Percentiles rank a stretch among this genome's conserved stretches.
These are phyloP conservation scores for Madurella mycetomatis DNA, from an alignment of 2,329 filamentous ascomycete genomes.

Conservation along the genomic window DNA sequence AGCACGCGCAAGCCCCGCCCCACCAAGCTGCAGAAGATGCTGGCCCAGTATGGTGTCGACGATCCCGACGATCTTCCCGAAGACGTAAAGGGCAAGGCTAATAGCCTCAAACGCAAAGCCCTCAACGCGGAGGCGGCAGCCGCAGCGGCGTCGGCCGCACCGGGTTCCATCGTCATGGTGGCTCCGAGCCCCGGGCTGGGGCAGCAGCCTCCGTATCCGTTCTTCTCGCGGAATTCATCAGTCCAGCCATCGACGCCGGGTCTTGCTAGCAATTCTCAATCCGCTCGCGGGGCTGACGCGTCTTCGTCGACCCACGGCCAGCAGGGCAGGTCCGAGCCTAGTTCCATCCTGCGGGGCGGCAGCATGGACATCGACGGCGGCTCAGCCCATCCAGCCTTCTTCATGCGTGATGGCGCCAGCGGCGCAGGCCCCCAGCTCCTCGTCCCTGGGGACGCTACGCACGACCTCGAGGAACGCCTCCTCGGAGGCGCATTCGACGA, in stretches of 20 bases:
- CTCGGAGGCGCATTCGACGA: slow-evolving; percentile 37
- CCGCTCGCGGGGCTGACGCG: slow-evolving; percentile 32
- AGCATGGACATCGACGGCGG: slow-evolving; percentile 38
- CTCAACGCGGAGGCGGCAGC: slow-evolving; percentile 53
- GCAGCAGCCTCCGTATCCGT: slow-evolving; percentile 30
- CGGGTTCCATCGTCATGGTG: slow-evolving; percentile 24
- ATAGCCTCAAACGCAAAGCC: slow-evolving; percentile 68
- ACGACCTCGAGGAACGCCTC: slow-evolving; percentile 49
- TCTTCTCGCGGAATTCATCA: slow-evolving; percentile 32
- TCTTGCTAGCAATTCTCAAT: slow-evolving; percentile 31
- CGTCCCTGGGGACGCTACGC: slow-evolving; percentile 35
- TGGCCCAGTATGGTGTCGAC: slow-evolving; percentile 81
- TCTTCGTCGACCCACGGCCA: slow-evolving; percentile 32
- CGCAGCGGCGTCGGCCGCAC: slow-evolving; percentile 29
- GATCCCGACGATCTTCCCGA: slow-evolving; percentile 88
- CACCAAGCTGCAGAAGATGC: slow-evolving; percentile 93
- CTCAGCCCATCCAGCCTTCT: slow-evolving; percentile 41
- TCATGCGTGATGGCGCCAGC: slow-evolving; percentile 34
- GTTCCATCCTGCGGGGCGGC: slow-evolving; percentile 28
- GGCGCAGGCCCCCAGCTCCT: slow-evolving; percentile 41
- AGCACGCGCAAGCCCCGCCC: slow-evolving; percentile 94
- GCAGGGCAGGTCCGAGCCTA: slow-evolving; percentile 25
- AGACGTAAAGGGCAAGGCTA: slow-evolving; percentile 72
- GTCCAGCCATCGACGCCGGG: slow-evolving; percentile 37
- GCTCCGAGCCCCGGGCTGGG: slow-evolving; percentile 34